Conservation (phyloP, 495 filamentous ascomycete genomes). For the Aspergillus diversus region DNA sequence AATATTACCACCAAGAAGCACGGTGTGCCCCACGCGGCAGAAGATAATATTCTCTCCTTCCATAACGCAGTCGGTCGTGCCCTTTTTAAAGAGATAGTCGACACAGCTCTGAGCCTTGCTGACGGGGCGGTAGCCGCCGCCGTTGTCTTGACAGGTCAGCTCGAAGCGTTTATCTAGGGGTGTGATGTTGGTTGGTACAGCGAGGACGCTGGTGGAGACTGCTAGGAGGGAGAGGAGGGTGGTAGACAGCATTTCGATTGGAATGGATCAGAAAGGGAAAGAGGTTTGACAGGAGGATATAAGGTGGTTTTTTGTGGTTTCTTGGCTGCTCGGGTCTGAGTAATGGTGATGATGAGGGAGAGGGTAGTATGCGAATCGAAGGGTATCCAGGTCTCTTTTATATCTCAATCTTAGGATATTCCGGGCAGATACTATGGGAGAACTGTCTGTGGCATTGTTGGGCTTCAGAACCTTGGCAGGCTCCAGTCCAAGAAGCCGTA, state of each 20-base stretch:
- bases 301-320: too few species aligned
- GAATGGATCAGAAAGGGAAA: too few species aligned
- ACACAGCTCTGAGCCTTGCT: slow-evolving; percentile 13
- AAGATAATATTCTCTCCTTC: slow-evolving; percentile 6
- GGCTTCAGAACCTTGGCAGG: too few species aligned
- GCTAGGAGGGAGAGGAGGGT: slow-evolving; percentile 10
- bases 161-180: slow-evolving; percentile 1
- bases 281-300: too few species aligned
- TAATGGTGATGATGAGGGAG: too few species aligned
- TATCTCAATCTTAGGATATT: too few species aligned
- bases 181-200: slow-evolving; percentile 1
- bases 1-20: slow-evolving; percentile 2
- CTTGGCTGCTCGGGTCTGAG: too few species aligned
- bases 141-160: slow-evolving; percentile 12
- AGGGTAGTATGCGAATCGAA: too few species aligned
- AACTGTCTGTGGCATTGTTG: too few species aligned
- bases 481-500: too few species aligned
- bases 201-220: neutral
- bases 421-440: too few species aligned
- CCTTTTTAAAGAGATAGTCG: slow-evolving; percentile 7
- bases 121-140: slow-evolving; percentile 15
- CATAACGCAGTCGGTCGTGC: neutral
- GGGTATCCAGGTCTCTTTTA: too few species aligned
- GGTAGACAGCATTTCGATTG: neutral
- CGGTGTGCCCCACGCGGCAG: slow-evolving; percentile 9